Base-by-base conservation (phyloP, 2,329 filamentous ascomycete genomes). In the Calonectria pauciramosa region DNA sequence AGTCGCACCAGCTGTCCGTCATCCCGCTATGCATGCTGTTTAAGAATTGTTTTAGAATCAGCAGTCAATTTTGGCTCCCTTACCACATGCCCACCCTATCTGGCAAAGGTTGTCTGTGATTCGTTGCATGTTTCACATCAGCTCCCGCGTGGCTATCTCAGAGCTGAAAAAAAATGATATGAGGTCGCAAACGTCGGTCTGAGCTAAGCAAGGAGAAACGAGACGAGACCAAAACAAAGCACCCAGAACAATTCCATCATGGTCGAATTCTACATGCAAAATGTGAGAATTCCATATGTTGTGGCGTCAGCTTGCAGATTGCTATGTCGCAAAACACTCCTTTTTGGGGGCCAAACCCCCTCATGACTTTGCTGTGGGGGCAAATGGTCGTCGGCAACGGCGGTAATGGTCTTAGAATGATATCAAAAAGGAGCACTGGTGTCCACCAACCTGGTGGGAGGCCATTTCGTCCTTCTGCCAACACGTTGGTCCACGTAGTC, bases 131-230 rank as follows among this genome's bases (percentile, higher is more conserved):
- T 47, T 47, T 63, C 68, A 70, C 32, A 20, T 52, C 68, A 60
- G 54, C 68, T 70, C 20, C 11, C 65, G 51, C 49, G 65, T 68
- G 47, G 65, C 14, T 54, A n/a, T 54, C 34, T 18, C 56, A 41
- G 36, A 32, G 56, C 56, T 63, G 56, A 41, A 38, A 63, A 34
- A 63, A 63, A 11, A 41, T 28, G 36, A n/a, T 26, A 28, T 41
- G 47, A 32, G 20, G 38, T 38, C 14, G 30, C 32, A 63, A 63
- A 63, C 56, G 36, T 63, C 56, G 56, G 56, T 63, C 56, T 63
- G 56, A 63, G 56, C 56, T 63, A 63, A 63, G 56, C 56, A 63
- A 20, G 56, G 56, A 63, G 34, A 63, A 63, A 16, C 23, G 56
- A 59, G 54, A 63, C 56, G 34, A 44, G 34, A 63, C 56, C 26